These are phyloP conservation scores for Fraxinus ornus DNA, from an alignment of 305 asterid species.

Conservation along the genomic window DNA sequence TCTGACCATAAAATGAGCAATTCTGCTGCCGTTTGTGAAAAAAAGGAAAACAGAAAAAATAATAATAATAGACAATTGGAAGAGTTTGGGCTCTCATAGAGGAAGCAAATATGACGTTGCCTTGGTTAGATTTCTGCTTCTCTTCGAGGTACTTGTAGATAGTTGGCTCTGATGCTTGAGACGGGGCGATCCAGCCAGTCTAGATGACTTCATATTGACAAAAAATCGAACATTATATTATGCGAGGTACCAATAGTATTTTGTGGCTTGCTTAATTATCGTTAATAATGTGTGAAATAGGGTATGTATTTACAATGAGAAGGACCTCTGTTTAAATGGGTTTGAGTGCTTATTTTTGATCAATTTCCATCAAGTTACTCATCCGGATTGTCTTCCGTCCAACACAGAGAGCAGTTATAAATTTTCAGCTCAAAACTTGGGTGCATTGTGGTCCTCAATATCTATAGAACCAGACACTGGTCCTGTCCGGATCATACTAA, in stretches of 20 bases:
- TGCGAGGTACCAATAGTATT: slow-evolving; percentile 25
- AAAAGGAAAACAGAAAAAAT: too few relatives aligned
- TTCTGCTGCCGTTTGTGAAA: neutral
- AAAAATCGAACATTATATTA: slow-evolving; percentile 27
- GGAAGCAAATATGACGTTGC: slow-evolving; percentile 15
- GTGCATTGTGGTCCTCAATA: neutral
- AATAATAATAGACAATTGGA: neutral
- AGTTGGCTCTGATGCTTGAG: slow-evolving; percentile 24
- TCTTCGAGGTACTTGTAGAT: slow-evolving; percentile 38
- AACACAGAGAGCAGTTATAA: neutral
- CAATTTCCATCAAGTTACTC: neutral
- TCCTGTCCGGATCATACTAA: neutral
- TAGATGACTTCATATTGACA: slow-evolving; percentile 22
- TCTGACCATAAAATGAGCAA: slow-evolving; percentile 16
- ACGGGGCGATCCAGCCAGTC: slow-evolving; percentile 16
- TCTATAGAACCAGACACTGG: neutral
- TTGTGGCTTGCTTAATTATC: slow-evolving; percentile 9
- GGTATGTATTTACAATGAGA: slow-evolving; percentile 24
- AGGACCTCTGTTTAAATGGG: slow-evolving; percentile 7
- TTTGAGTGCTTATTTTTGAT: neutral
- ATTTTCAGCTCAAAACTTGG: neutral
- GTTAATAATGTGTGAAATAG: slow-evolving; percentile 26
- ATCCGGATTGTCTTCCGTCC: neutral
- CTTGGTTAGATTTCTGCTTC: slow-evolving; percentile 19
- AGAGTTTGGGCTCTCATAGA: neutral